These are phyloP conservation scores for Volvox africanus DNA, from an alignment of 139 green algal genomes.

Conservation along the genomic window DNA sequence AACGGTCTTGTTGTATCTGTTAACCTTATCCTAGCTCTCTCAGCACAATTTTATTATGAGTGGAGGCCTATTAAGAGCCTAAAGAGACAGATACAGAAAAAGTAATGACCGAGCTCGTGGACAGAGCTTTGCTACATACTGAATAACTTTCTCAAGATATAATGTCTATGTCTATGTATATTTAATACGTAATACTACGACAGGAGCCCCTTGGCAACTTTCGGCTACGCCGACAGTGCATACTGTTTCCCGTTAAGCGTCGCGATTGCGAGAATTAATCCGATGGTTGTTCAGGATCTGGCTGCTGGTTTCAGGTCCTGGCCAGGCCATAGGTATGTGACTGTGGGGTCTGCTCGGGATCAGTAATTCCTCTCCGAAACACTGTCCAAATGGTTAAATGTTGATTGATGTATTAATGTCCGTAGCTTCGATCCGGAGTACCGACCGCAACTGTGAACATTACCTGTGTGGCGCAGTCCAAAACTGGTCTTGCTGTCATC, in stretches of 20 bases:
- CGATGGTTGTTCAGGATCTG: not conserved
- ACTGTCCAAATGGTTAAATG: not conserved
- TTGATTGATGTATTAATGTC: not conserved
- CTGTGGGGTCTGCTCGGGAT: not conserved
- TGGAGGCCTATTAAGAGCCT: no score
- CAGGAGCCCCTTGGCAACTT: no score
- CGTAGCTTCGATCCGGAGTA: not conserved
- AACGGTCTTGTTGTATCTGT: no score
- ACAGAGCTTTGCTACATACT: no score
- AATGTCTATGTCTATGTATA: no score
- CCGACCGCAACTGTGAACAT: not conserved
- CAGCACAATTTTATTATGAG: no score
- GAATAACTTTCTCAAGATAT: no score
- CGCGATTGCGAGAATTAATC: not conserved
- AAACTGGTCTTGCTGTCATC: not conserved
- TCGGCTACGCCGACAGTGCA: not conserved
- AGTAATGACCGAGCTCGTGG: no score
- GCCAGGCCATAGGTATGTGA: not conserved
- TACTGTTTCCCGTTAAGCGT: not conserved
- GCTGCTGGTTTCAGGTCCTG: not conserved
- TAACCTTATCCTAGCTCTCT: no score
- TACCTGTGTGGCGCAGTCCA: not conserved
- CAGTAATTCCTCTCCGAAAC: not conserved
- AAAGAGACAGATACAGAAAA: no score
- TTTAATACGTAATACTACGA: no score